Conservation (phyloP, 2,329 filamentous ascomycete genomes). For the Didymella sp. region DNA sequence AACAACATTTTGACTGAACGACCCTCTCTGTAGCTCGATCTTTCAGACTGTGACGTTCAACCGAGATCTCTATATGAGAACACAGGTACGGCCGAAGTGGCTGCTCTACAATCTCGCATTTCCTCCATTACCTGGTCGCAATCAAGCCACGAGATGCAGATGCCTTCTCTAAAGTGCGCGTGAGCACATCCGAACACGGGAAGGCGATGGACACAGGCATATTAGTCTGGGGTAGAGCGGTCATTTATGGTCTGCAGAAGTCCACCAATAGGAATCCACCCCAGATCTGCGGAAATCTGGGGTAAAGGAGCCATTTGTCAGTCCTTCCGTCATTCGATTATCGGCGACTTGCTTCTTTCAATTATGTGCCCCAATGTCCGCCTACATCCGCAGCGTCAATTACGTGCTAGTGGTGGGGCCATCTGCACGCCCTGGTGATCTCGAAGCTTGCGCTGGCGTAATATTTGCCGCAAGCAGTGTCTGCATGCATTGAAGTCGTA, state of each 20-base stretch:
- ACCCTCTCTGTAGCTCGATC: background rate
- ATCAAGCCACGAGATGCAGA: background rate
- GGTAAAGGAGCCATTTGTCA: conserved; percentile 3
- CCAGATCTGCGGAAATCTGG: conserved; percentile 8
- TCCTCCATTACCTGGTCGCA: conserved; percentile 8
- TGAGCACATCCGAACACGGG: background rate
- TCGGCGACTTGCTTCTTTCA: background rate
- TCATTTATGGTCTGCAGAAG: background rate
- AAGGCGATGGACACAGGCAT: background rate
- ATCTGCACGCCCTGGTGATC: no score
- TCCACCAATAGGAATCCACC: conserved; percentile 14
- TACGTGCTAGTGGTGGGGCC: background rate
- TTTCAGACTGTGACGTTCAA: background rate
- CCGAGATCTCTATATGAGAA: background rate
- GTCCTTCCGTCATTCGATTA: conserved; percentile 1
- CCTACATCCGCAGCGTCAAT: background rate
- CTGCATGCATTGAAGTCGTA: no score
- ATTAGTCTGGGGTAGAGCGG: background rate
- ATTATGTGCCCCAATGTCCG: no score
- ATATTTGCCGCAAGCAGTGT: no score
- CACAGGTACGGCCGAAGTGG: background rate
- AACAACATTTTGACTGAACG: conserved; percentile 3
- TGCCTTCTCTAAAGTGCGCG: background rate
- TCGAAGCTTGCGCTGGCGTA: no score
- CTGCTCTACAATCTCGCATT: conserved; percentile 4